Percentiles rank a stretch among this genome's conserved stretches.
Conservation (phyloP, 1,284 basidiomycete species). For the Apiotrichum gracile region DNA sequence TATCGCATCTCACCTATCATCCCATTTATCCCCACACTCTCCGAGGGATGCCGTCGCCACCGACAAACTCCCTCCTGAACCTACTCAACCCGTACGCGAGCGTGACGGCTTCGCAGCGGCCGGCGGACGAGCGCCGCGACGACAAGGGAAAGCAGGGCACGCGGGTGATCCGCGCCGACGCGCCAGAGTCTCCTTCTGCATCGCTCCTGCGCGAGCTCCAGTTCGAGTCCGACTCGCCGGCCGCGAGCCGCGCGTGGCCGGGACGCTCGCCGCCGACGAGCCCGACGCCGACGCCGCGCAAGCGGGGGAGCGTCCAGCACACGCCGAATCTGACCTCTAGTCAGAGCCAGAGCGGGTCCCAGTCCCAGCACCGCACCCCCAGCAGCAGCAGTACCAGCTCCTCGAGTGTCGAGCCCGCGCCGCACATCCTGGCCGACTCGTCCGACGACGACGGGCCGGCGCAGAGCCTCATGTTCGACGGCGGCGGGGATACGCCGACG, state of each 20-base stretch:
- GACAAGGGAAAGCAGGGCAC: background rate
- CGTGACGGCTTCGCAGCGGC: constrained; percentile 54
- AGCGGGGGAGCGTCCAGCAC: too few species aligned
- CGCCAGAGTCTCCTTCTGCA: constrained; percentile 36
- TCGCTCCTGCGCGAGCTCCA: constrained; percentile 38
- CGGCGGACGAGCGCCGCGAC: background rate
- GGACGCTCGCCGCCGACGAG: constrained; percentile 7
- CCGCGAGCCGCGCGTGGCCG: background rate
- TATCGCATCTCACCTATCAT: too few species aligned
- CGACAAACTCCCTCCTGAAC: constrained; percentile 56
- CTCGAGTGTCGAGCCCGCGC: background rate
- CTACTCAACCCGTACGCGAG: constrained; percentile 71
- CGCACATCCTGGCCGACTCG: constrained; percentile 1
- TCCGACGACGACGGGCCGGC: constrained; percentile 34
- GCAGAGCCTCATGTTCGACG: constrained; percentile 27
- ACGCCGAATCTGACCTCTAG: too few species aligned
- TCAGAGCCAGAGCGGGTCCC: too few species aligned
- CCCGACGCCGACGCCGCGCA: constrained; percentile 15
- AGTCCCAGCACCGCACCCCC: too few species aligned
- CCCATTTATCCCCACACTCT: too few species aligned
- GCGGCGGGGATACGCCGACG: background rate
- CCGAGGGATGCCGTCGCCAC: constrained; percentile 14
- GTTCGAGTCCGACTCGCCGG: constrained; percentile 1
- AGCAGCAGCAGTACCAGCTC: background rate
- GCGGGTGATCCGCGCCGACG: background rate